Evolutionary conservation across 148 eudicot species (phyloP).

Genomic region (Rhododendron vialii): DNA sequence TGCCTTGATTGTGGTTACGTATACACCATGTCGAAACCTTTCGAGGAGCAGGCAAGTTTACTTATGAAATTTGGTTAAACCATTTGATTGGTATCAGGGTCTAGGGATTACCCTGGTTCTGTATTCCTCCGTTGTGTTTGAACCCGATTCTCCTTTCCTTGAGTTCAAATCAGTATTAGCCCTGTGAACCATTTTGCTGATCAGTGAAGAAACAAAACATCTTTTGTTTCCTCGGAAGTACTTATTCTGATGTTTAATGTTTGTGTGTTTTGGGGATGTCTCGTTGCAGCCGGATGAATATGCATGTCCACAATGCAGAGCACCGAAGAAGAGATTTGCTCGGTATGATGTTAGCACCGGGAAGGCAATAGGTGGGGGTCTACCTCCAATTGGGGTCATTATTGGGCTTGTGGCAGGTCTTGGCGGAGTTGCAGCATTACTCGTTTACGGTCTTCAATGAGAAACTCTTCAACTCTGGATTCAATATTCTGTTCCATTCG

Average conservation of each 20-base stretch:
- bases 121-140: not conserved
- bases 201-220: not conserved
- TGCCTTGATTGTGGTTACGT: slow-evolving; percentile 96
- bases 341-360: slow-evolving; percentile 76
- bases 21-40: slow-evolving; percentile 67
- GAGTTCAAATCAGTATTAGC: not conserved
- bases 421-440: slow-evolving; percentile 76
- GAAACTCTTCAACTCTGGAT: not conserved
- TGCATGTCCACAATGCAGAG: slow-evolving; percentile 82
- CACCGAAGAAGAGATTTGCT: slow-evolving; percentile 97
- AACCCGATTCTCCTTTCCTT: not conserved
- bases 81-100: not conserved
- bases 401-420: slow-evolving; percentile 81
- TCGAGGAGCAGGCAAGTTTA: slow-evolving; percentile 80
- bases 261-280: not conserved
- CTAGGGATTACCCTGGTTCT: not conserved
- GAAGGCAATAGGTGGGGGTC: slow-evolving; percentile 80
- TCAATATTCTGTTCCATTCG: not conserved
- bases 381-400: slow-evolving; percentile 87
- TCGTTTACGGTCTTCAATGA: slow-evolving; percentile 90
- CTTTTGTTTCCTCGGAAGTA: not conserved
- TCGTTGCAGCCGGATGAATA: slow-evolving; percentile 73
- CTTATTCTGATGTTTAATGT: not conserved
- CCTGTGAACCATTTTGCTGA: not conserved
- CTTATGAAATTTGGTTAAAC: not conserved